These are phyloP conservation scores for Calonectria multiphialidica DNA, from an alignment of 2,329 filamentous ascomycete genomes.

Conservation along the genomic window DNA sequence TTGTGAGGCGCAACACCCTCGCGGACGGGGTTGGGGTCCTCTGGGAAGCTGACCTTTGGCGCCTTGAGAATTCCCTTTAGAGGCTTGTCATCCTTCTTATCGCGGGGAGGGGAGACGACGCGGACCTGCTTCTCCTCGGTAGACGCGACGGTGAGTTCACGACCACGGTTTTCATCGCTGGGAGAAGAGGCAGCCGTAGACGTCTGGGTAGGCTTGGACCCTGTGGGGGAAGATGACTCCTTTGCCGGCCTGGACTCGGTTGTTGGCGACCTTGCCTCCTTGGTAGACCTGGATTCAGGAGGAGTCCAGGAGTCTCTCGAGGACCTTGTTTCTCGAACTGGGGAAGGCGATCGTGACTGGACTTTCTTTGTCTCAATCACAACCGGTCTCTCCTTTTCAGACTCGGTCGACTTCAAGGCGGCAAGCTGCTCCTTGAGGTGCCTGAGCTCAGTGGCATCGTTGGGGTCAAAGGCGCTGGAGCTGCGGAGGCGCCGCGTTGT, in stretches of 20 bases:
- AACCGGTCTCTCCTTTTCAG: slow-evolving; percentile 36
- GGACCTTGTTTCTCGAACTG: slow-evolving; percentile 26
- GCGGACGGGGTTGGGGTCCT: slow-evolving; percentile 84
- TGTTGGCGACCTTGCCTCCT: background rate
- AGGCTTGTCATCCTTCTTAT: slow-evolving; percentile 74
- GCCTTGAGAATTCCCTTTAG: slow-evolving; percentile 89
- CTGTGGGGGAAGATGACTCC: slow-evolving; percentile 24
- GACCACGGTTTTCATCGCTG: slow-evolving; percentile 54
- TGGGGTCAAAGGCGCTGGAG: slow-evolving; percentile 63
- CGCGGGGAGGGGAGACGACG: slow-evolving; percentile 79
- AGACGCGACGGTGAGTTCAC: slow-evolving; percentile 50
- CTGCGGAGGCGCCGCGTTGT: slow-evolving; percentile 52
- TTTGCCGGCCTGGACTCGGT: slow-evolving; percentile 14
- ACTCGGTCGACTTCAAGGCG: slow-evolving; percentile 50
- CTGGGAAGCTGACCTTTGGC: slow-evolving; percentile 86
- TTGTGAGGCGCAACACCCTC: slow-evolving; percentile 96
- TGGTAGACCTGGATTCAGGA: slow-evolving; percentile 25
- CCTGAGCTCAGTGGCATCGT: slow-evolving; percentile 62
- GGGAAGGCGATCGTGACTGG: slow-evolving; percentile 37
- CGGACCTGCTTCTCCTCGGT: slow-evolving; percentile 65
- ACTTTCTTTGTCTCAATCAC: slow-evolving; percentile 40
- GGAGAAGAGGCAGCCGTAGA: slow-evolving; percentile 30
- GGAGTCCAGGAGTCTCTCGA: slow-evolving; percentile 1
- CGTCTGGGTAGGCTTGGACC: slow-evolving; percentile 30
- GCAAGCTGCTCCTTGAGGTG: slow-evolving; percentile 65